phyloP scores from a whole-genome alignment of 73 alveolate species.

The Paraurostyla sp. region DNA sequence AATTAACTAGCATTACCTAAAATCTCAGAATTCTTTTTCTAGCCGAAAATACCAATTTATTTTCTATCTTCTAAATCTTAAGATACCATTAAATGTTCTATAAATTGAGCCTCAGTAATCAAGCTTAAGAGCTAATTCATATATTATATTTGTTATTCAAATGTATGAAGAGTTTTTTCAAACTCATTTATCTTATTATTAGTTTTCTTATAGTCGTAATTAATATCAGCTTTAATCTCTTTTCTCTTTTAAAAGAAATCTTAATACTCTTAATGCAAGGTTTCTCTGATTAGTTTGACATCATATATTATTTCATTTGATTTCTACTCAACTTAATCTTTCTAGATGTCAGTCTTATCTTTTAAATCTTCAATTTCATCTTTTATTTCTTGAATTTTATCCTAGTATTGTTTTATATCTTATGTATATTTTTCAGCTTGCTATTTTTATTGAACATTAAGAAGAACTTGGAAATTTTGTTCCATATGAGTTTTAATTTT shows the following conservation, averaged over 20 bases:
- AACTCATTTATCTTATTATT: not conserved
- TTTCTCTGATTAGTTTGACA: not conserved
- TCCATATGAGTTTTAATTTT: not conserved
- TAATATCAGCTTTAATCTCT: slow-evolving; percentile 26
- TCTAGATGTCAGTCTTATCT: not conserved
- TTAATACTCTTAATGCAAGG: slow-evolving; percentile 5
- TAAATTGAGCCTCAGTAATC: not conserved
- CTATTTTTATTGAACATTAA: not conserved
- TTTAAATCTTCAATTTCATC: not conserved
- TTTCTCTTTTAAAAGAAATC: slow-evolving; percentile 35
- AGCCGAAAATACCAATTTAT: slow-evolving; percentile 8
- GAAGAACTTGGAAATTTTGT: not conserved
- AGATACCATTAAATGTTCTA: slow-evolving; percentile 41
- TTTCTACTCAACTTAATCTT: not conserved
- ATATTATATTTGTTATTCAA: not conserved
- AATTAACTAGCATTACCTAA: slow-evolving; percentile 4
- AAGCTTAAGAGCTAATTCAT: not conserved
- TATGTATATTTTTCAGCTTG: not conserved
- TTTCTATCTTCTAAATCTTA: slow-evolving; percentile 53
- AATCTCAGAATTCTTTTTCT: slow-evolving; percentile 29
- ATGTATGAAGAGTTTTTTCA: not conserved
- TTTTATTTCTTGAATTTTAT: not conserved
- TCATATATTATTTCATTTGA: not conserved
- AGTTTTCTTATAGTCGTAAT: not conserved
- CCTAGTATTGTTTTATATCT: not conserved